Evolutionary conservation across 2,329 filamentous ascomycete species (phyloP), one percentile per base, ranked within the genome.

Genomic region (Volutella citrinella): DNA sequence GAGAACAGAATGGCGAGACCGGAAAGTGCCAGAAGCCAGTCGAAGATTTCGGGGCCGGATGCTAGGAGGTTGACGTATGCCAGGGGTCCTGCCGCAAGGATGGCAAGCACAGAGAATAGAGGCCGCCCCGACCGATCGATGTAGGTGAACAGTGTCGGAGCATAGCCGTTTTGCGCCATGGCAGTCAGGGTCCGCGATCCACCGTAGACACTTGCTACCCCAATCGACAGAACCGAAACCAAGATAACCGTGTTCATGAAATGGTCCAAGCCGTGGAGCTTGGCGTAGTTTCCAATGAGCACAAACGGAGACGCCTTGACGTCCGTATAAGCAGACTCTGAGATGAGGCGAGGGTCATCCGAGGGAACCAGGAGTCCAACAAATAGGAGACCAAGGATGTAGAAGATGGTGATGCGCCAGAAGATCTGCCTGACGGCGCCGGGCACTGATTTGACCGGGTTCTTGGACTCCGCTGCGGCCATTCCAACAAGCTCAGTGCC

Each of bases 391-490:
- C 66, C 65, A 2, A 70, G 48, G 36, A 70, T 54, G 45, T 70
- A 71, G 48, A 70, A 70, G 34, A 69, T 51, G 15, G 63, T 63
- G 40, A 69, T 66, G 51, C 66, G 64, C 66, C 65, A 69, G 44
- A 69, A 69, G 15, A 69, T 83, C 58, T 89, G 85, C 65, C 88
- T 89, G 53, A 87, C 77, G 5, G 86, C 86, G n/a, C 77, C 80
- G 2, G 87, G 86, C 3, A 93, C 70, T 1, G 80, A 77, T 54
- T 84, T 78, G 40, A 76, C 70, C 2, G 81, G 81, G 49, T 84
- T 82, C 7, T 58, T 63, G 0, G 80, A 76, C 60, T 85, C 81
- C 21, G 80, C 81, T 7, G 81, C 81, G 8, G 80, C 79, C n/a
- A 85, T 70, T 50, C 80, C 81, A 27, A 83, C 79, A 5, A 82